A percentile compares a stretch with the other conserved stretches of the same genome.
These are phyloP conservation scores for Scedosporium minutisporum DNA, from an alignment of 2,329 filamentous ascomycete species.

Conservation along the genomic window DNA sequence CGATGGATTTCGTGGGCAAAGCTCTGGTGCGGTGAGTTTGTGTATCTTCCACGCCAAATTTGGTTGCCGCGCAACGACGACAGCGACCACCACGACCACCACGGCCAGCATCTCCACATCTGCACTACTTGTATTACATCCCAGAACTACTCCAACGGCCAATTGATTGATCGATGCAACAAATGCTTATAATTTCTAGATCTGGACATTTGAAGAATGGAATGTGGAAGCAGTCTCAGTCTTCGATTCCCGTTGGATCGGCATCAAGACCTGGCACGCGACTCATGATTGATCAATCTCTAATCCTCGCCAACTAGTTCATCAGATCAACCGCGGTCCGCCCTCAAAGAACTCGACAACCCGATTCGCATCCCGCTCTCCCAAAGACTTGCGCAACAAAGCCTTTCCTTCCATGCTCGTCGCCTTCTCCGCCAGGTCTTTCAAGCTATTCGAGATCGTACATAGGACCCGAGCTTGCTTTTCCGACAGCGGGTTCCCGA, in stretches of 20 bases:
- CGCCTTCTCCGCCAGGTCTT: slow-evolving; percentile 16
- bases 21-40: slow-evolving; percentile 2
- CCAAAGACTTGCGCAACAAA: slow-evolving; percentile 18
- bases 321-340: neutral
- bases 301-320: neutral
- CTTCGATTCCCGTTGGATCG: too few relatives aligned
- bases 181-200: too few relatives aligned
- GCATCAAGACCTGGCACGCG: too few relatives aligned
- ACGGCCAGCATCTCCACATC: neutral
- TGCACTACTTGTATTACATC: neutral
- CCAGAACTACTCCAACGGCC: too few relatives aligned
- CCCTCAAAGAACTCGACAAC: slow-evolving; percentile 19
- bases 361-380: slow-evolving; percentile 17
- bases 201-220: too few relatives aligned
- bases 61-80: slow-evolving; percentile 4
- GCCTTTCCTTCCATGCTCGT: slow-evolving; percentile 12
- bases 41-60: neutral
- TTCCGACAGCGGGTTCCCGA: slow-evolving; percentile 17
- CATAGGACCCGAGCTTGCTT: slow-evolving; percentile 18
- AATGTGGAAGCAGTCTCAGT: too few relatives aligned
- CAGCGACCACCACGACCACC: neutral
- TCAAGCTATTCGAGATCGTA: slow-evolving; percentile 17
- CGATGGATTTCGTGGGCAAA: neutral
- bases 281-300: too few relatives aligned
- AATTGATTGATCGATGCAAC: too few relatives aligned